Percentiles rank a stretch among this genome's conserved stretches.
These are phyloP conservation scores for Suillus decipiens DNA, from an alignment of 768 basidiomycete species.

Conservation along the genomic window DNA sequence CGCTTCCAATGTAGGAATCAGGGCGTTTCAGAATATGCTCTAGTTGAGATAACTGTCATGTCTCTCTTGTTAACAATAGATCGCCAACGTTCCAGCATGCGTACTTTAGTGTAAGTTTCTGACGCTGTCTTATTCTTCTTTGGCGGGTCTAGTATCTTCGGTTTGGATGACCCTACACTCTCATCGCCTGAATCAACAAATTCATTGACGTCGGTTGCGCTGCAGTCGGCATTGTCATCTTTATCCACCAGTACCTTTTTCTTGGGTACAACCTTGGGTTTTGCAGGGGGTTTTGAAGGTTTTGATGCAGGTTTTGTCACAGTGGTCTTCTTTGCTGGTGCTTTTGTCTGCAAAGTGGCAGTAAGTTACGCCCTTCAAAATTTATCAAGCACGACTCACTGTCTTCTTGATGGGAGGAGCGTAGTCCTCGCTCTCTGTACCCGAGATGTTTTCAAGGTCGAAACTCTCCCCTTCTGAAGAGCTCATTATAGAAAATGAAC, in stretches of 20 bases:
- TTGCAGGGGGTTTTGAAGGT: conserved; percentile 44
- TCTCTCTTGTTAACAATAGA: conserved; percentile 4
- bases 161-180: conserved; percentile 30
- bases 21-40: conserved; percentile 93
- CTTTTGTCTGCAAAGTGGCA: conserved; percentile 26
- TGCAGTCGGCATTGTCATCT: conserved; percentile 60
- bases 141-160: conserved; percentile 30
- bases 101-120: conserved; percentile 88
- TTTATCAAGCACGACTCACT: conserved; percentile 16
- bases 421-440: conserved; percentile 67
- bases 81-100: conserved; percentile 19
- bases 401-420: conserved; percentile 61
- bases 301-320: conserved; percentile 44
- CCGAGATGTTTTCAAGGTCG: conserved; percentile 57
- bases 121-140: conserved; percentile 84
- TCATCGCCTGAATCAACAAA: conserved; percentile 40
- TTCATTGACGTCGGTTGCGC: conserved; percentile 43
- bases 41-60: conserved; percentile 80
- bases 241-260: conserved; percentile 71
- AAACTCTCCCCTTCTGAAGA: conserved; percentile 75
- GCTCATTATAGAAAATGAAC: conserved; percentile 50
- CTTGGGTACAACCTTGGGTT: conserved; percentile 59
- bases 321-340: conserved; percentile 40
- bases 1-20: conserved; percentile 95
- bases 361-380: conserved; percentile 22